Evolutionary conservation across 441 rosid genomes (phyloP), one percentile per base, ranked within the genome.

Genomic region (Pelargonium cotyledonis): DNA sequence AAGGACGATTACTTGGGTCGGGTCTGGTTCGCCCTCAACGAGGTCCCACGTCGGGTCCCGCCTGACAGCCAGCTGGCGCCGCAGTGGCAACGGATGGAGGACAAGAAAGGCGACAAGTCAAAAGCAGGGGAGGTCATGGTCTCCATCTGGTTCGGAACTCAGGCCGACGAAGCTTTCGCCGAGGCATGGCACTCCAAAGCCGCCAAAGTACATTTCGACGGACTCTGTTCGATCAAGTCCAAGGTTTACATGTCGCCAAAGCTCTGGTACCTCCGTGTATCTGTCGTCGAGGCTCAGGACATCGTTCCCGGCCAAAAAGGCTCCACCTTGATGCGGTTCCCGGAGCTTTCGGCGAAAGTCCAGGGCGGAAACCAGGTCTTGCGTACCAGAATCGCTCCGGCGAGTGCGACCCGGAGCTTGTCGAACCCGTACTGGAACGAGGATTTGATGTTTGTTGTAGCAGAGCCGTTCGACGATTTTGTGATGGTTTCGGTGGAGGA

Each of bases 51-150:
- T 70, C 79, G 96, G 71, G 88, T 85, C 70, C 96, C 96, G 0
- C 98, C 98, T 1, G 98, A 94, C 69, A 91, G 98, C 72, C 94
- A 96, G 0, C 69, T 94, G 77, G 98, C 97, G 51, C 97, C 97
- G 12, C 96, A 89, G 75, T 94, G 98, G 98, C 91, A 91, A 63
- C 73, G 93, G 49, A 70, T 94, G 77, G 96, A 88, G 63, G 91
- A 89, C 69, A 77, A 88, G 2, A 86, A 82, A 58, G 93, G 90
- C 0, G 82, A 79, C 64, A 89, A 85, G 80, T 82, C 71, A 49
- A 87, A 88, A 70, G 97, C 49, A 8, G 49, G 98, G 69, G 91
- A 91, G 80, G 78, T 90, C 58, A 90, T 90, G 97, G 77, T 90
- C 74, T 95, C 95, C 67, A 92, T 90, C 68, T 90, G 95, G 97